Evolutionary conservation across 192 early-diverging fungal genomes (phyloP).

Genomic region (Backusella australiensis): DNA sequence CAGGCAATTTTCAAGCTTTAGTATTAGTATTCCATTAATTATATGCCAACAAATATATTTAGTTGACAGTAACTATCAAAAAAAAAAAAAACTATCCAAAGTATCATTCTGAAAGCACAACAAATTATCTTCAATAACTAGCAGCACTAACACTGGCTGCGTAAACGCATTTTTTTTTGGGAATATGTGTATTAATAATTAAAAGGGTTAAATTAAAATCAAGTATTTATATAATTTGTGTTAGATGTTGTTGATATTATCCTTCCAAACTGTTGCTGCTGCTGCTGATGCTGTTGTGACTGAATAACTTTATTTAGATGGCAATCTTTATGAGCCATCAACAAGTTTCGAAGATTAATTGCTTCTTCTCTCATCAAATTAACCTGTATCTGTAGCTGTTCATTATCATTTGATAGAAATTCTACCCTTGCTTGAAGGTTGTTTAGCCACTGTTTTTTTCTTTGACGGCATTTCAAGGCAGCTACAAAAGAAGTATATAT

Average conservation of each 20-base stretch:
- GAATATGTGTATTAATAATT: background rate
- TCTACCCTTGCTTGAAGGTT: slow-evolving; percentile 70
- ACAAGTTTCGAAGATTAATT: slow-evolving; percentile 71
- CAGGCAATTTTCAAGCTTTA: background rate
- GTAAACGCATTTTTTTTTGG: background rate
- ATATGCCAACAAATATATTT: background rate
- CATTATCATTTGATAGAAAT: slow-evolving; percentile 63
- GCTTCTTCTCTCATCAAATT: slow-evolving; percentile 67
- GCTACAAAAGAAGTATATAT: slow-evolving; percentile 40
- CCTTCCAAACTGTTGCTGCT: background rate
- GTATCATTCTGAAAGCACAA: background rate
- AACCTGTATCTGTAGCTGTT: slow-evolving; percentile 56
- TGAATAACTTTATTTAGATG: slow-evolving; percentile 11
- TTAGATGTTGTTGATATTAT: background rate
- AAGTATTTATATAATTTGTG: background rate
- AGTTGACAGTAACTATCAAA: background rate
- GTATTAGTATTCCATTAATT: background rate
- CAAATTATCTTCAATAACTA: background rate
- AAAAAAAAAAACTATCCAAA: background rate
- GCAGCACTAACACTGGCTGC: background rate
- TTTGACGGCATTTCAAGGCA: slow-evolving; percentile 87
- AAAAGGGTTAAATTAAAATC: background rate
- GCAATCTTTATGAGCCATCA: slow-evolving; percentile 77
- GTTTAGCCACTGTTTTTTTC: slow-evolving; percentile 90
- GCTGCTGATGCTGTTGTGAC: background rate